Evolutionary conservation across 805 yeast genomes (phyloP).

Genomic region (Middelhovenomyces tepae): DNA sequence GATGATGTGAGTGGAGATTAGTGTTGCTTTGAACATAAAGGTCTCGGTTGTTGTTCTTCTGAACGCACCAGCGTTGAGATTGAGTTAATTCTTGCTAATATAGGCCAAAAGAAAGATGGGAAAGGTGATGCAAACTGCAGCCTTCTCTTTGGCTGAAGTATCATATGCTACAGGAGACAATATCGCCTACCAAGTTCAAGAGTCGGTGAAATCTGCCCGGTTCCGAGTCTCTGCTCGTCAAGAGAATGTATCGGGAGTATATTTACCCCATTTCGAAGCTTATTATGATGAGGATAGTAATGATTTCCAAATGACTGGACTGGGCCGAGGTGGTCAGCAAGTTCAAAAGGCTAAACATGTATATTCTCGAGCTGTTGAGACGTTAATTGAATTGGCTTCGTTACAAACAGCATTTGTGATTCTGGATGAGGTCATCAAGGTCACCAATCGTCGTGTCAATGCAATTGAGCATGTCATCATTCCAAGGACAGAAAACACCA

Average conservation of each 20-base stretch:
- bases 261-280: slow-evolving; percentile 85
- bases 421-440: slow-evolving; percentile 94
- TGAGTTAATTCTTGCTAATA: no score
- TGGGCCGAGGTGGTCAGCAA: slow-evolving; percentile 98
- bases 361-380: slow-evolving; percentile 93
- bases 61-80: no score
- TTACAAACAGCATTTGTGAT: slow-evolving; percentile 94
- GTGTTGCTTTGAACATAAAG: no score
- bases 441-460: slow-evolving; percentile 95
- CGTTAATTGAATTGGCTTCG: slow-evolving; percentile 90
- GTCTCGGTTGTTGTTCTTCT: no score
- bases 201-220: slow-evolving; percentile 78
- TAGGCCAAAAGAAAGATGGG: slow-evolving; percentile 93
- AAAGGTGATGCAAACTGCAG: slow-evolving; percentile 95
- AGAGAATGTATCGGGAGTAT: slow-evolving; percentile 94
- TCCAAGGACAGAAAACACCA: slow-evolving; percentile 96
- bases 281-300: slow-evolving; percentile 76
- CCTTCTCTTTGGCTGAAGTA: slow-evolving; percentile 94
- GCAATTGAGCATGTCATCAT: slow-evolving; percentile 98
- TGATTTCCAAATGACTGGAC: slow-evolving; percentile 92
- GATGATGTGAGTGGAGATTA: slow-evolving; percentile 49
- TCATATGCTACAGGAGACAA: slow-evolving; percentile 96
- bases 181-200: slow-evolving; percentile 92
- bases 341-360: slow-evolving; percentile 90
- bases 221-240: slow-evolving; percentile 86